Conservation (phyloP, 352 stramenopile genomes). For the Globisporangium okanoganense region DNA sequence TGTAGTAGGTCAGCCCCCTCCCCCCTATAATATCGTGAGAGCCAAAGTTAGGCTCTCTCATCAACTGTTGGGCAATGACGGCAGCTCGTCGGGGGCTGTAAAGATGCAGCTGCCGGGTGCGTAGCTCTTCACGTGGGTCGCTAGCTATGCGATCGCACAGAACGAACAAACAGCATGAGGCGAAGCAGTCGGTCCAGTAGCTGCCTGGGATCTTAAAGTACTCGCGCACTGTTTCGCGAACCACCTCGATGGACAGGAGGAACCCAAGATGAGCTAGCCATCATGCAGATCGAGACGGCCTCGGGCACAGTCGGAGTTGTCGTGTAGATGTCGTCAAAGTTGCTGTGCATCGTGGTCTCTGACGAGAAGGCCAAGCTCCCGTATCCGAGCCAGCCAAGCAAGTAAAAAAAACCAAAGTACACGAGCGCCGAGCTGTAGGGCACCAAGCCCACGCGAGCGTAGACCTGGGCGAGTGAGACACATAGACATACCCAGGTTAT, state of each 20-base stretch:
- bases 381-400: background rate
- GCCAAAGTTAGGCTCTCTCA: too few species aligned
- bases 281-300: background rate
- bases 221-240: constrained; percentile 11
- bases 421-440: constrained; percentile 9
- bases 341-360: background rate
- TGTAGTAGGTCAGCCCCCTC: too few species aligned
- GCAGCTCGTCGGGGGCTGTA: constrained; percentile 10
- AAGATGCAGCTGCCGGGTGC: constrained; percentile 20
- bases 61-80: too few species aligned
- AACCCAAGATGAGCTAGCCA: background rate
- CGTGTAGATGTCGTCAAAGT: background rate
- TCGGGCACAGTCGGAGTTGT: background rate
- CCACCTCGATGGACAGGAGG: constrained; percentile 4
- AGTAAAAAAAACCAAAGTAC: constrained; percentile 4
- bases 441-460: constrained; percentile 12
- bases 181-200: constrained; percentile 7
- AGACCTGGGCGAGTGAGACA: constrained; percentile 26
- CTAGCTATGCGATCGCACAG: constrained; percentile 28
- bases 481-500: constrained; percentile 23
- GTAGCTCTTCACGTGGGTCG: constrained; percentile 31
- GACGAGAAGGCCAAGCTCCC: background rate
- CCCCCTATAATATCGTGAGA: too few species aligned
- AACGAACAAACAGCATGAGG: constrained; percentile 21
- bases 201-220: constrained; percentile 23